Conservation (phyloP, 2,329 filamentous ascomycete genomes). For the Apiospora phragmitis region DNA sequence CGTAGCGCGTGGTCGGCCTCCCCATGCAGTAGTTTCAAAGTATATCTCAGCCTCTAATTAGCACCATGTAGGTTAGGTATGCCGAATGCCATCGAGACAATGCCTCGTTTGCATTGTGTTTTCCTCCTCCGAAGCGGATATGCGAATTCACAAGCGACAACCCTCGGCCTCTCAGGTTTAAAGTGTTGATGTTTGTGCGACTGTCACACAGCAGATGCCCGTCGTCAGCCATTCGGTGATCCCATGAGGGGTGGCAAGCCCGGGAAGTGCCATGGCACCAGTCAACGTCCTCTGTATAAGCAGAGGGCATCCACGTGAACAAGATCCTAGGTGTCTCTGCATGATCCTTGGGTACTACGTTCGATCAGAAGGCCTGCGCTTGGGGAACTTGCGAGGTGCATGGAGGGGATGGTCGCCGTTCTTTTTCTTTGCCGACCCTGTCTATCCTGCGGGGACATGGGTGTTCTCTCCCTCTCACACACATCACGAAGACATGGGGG, state of each 20-base stretch:
- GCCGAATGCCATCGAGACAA: background rate
- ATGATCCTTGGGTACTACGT: conserved; percentile 8
- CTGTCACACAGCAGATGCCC: conserved; percentile 1
- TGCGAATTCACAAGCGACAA: background rate
- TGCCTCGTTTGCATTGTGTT: background rate
- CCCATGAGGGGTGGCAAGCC: conserved; percentile 9
- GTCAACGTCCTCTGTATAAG: conserved; percentile 8
- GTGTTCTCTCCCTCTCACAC: background rate
- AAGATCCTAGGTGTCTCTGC: conserved; percentile 9
- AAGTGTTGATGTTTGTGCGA: conserved; percentile 9
- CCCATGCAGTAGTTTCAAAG: conserved; percentile 7
- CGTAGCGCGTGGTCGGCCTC: background rate
- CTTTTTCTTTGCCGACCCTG: conserved; percentile 6
- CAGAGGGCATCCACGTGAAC: conserved; percentile 10
- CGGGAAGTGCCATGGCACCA: conserved; percentile 12
- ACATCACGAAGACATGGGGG: background rate
- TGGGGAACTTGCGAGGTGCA: background rate
- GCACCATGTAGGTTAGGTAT: background rate
- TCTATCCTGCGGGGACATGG: background rate
- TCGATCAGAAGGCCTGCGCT: conserved; percentile 6
- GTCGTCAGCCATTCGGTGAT: conserved; percentile 11
- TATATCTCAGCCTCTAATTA: conserved; percentile 6
- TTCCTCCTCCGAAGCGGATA: background rate
- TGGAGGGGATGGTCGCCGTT: background rate
- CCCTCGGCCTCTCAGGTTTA: background rate